Evolutionary conservation across 176 grass and related monocot species (phyloP), one percentile per base, ranked within the genome.

Genomic region (Eleusine indica): DNA sequence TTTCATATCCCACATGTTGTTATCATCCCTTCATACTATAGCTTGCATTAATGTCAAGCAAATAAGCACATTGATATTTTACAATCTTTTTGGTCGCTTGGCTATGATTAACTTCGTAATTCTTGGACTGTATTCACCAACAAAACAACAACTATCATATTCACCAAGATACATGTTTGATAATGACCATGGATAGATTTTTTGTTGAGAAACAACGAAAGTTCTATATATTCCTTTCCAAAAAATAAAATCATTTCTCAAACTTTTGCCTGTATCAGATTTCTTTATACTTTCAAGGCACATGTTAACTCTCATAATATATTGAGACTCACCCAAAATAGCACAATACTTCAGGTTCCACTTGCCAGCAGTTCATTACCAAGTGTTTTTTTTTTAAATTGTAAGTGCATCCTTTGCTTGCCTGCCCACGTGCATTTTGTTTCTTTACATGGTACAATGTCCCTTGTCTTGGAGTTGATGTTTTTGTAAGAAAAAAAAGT

Each of bases 1-100:
- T 84, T 84, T 66, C 51, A 35, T 38, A 42, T 76, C 22, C 58
- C 25, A 30, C 15, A 29, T 81, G 37, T 65, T 80, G 14, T 71
- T 44, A 28, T 18, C n/a, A 32, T n/a, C 25, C 30, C 25, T 64
- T 29, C 25, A 28, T 63, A 29, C 60, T 63, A 29, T 3, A 25
- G 9, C 13, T 63, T 29, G 22, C 60, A 63, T 60, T 60, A 1
- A 9, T 60, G 57, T 7, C 21, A 22, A 60, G 5, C 21, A 22
- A 60, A 25, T 22, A 60, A 60, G 2, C 22, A 30, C 6, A 29
- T 29, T 11, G 21, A 62, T 62, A 14, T 64, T 12, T 64, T 30
- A 63, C 7, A 30, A 30, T 64, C 25, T 64, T 30, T 1, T 60
- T 7, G 9, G 25, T 30, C 3, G 12, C 25, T 64, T 30, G 9